Base-by-base conservation (phyloP, 805 yeast species). In the Metschnikowia colocasiae region DNA sequence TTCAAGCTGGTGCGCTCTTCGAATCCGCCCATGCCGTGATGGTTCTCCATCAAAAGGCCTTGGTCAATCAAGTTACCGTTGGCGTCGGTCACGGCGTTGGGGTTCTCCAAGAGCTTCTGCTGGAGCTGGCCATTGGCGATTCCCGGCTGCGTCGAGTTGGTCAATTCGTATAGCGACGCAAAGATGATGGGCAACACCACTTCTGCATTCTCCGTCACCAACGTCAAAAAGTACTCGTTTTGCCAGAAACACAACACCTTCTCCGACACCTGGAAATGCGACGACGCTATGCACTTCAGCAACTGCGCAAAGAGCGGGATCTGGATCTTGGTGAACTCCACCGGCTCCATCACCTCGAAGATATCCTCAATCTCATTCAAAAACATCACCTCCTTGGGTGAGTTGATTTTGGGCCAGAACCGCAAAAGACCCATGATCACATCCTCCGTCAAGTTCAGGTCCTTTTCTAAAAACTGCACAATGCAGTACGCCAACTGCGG, bases 401-500 rank as follows among this genome's bases (percentile, higher is more conserved):
- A 83, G 61, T 89, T 89, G 42, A 87, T 83, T 66, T 94, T 94
- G 46, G 99, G 99, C 99, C 99, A 94, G 71, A 83, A 94, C 60
- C 95, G 78, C 58, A 94, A 71, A 50, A 94, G 71, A 3, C 97
- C 97, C 88, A 88, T 83, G 23, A 94, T 81, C n/a, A 94, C 98
- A 64, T 91, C 98, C 65, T 91, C 97, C 2, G 98, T 92, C 57
- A 94, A 74, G 12, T 78, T 55, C 2, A 96, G 95, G 63, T 94
- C 99, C 67, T 94, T 94, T 60, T 94, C 99, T 59, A 94, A 73
- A 65, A 94, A 94, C 69, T 94, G 99, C 25, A 94, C 95, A 34
- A 94, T 87, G 71, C 99, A 94, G 68, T 94, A 94, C 6, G 98
- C 96, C 55, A 94, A 76, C 67, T 94, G 99, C 31, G 98, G 97